Base-by-base conservation (phyloP, 2,329 filamentous ascomycete species). In the Paecilomyces variotii region DNA sequence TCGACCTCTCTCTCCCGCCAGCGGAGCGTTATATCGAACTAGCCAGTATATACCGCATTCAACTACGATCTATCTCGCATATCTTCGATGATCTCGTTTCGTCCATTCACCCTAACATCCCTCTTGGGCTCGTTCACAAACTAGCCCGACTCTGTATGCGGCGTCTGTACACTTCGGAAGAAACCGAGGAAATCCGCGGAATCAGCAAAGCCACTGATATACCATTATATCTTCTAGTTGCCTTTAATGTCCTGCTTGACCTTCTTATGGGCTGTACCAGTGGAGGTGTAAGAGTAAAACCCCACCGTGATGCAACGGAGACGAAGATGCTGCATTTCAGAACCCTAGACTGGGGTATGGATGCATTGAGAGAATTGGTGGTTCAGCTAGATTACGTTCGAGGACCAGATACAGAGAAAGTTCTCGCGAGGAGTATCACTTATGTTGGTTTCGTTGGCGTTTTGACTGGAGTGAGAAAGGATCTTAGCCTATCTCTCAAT, bases 251-350 rank as follows among this genome's bases (percentile, higher is more conserved):
- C 1, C 70, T 87, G 1, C 74, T 88, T 1, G 86, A 89, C 64
- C 72, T 83, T 4, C 74, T 88, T 35, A 80, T 88, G 71, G 86
- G 85, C 2, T 88, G 86, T 67, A 87, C 85, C 0, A 86, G 83
- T 60, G 82, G 83, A 25, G 82, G 77, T 14, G 72, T 70, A 1
- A 65, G 67, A 45, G 60, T 60, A 4, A 59, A 64, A 12, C 59
- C 57, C 5, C 56, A 57, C n/a, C 39, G 4, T 19, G 59, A 56
- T 0, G 55, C 61, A 49, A 4, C 55, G 50, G 39, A 53, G 10
- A 61, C 64, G 4, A 70, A 61, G 59, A 73, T 75, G 69, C 59
- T 75, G 10, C 69, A 72, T 65, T 78, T 78, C 60, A 68, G 76
- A 1, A 78, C 75, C 1, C 64, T 84, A 14, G 82, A 84, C 60